These are phyloP conservation scores for Sinapis alba DNA, from an alignment of 441 rosid genomes.

Conservation along the genomic window DNA sequence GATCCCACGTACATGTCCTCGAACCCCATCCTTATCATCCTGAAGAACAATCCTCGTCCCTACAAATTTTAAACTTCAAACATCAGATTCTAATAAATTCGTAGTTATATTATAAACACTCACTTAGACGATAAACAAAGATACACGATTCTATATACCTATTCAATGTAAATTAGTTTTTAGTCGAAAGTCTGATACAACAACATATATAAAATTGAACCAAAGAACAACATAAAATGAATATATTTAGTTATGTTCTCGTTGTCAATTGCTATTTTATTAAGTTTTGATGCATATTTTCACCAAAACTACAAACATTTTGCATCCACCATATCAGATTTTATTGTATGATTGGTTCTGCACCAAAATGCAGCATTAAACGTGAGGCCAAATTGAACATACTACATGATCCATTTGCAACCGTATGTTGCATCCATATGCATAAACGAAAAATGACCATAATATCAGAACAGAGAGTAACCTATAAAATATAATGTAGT, in stretches of 20 bases:
- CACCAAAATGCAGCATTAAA: neutral
- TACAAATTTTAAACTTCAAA: conserved; percentile 31
- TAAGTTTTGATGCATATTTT: neutral
- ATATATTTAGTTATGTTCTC: neutral
- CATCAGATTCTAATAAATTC: neutral
- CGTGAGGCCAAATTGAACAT: neutral
- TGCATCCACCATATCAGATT: neutral
- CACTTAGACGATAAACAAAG: neutral
- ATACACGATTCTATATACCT: neutral
- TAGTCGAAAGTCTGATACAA: neutral
- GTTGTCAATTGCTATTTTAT: neutral
- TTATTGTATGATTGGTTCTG: neutral
- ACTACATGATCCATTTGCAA: neutral
- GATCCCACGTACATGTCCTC: conserved; percentile 71
- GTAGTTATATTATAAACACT: neutral
- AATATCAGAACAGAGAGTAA: neutral
- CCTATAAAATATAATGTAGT: neutral
- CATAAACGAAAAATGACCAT: neutral
- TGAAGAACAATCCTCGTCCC: conserved; percentile 83
- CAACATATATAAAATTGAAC: neutral
- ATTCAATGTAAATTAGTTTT: neutral
- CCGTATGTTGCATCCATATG: neutral
- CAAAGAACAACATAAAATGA: neutral
- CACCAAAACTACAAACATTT: too few relatives aligned
- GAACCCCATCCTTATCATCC: conserved; percentile 82